Evolutionary conservation across 768 basidiomycete genomes (phyloP).

Genomic region (Hebeloma cylindrosporum): DNA sequence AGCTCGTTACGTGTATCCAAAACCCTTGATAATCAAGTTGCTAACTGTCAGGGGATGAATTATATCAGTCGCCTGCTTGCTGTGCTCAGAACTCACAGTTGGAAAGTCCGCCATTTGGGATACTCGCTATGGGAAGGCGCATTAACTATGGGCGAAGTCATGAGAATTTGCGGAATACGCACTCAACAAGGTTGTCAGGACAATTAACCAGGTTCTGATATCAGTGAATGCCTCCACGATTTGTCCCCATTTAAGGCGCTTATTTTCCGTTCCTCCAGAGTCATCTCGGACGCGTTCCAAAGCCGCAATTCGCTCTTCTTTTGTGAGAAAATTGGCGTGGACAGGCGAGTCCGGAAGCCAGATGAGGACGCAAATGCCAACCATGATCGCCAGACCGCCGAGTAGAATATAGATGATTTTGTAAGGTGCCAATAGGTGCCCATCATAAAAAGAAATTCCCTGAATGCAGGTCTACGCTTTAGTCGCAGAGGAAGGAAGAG

Average conservation of each 20-base stretch:
- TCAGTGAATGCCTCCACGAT: constrained; percentile 57
- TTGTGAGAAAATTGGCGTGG: constrained; percentile 53
- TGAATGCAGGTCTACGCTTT: constrained; percentile 18
- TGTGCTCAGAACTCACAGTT: constrained; percentile 46
- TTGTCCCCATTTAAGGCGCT: constrained; percentile 57
- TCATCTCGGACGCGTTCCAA: constrained; percentile 68
- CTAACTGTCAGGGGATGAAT: constrained; percentile 41
- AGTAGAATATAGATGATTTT: constrained; percentile 63
- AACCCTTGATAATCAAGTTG: constrained; percentile 60
- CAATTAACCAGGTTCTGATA: constrained; percentile 60
- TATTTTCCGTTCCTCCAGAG: constrained; percentile 63
- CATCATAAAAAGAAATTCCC: constrained; percentile 58
- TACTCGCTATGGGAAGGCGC: constrained; percentile 45
- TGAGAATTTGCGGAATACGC: constrained; percentile 20
- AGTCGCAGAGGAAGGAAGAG: not conserved
- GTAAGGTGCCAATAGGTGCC: constrained; percentile 50
- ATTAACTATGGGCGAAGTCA: not conserved
- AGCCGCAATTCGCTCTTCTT: constrained; percentile 60
- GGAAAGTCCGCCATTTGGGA: constrained; percentile 63
- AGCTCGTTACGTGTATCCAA: constrained; percentile 57
- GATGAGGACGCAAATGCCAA: constrained; percentile 55
- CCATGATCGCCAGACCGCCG: constrained; percentile 58
- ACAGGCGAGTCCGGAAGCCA: constrained; percentile 69
- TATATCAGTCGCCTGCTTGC: not conserved
- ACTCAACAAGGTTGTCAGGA: constrained; percentile 60